Conservation (phyloP, 306 rosid species). For the Leucaena leucocephala region DNA sequence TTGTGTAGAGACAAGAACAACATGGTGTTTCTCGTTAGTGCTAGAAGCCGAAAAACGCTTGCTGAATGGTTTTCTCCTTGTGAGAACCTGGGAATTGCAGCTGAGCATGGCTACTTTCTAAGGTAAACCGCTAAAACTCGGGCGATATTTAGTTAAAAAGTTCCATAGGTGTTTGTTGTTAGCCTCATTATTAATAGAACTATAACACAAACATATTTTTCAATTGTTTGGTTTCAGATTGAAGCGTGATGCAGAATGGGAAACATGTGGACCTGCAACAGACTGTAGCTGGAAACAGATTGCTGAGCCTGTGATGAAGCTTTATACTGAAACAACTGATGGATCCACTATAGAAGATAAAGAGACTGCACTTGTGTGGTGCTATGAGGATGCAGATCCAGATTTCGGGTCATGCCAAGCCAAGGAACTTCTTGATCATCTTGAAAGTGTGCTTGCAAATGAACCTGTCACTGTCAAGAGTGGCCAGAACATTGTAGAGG, state of each 20-base stretch:
- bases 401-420: conserved; percentile 86
- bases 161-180: background rate
- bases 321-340: conserved; percentile 79
- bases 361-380: conserved; percentile 71
- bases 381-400: conserved; percentile 75
- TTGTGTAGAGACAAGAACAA: conserved; percentile 63
- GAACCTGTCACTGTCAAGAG: conserved; percentile 81
- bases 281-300: conserved; percentile 76
- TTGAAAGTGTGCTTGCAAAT: conserved; percentile 79
- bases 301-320: conserved; percentile 77
- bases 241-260: conserved; percentile 65
- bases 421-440: conserved; percentile 82
- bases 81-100: conserved; percentile 67
- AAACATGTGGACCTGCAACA: conserved; percentile 51
- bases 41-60: conserved; percentile 61
- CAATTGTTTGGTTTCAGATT: conserved; percentile 45
- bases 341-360: conserved; percentile 79
- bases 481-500: conserved; percentile 67
- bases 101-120: conserved; percentile 76
- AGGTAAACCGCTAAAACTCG: conserved; percentile 39
- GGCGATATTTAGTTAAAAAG: background rate
- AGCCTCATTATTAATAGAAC: background rate
- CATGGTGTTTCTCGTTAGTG: conserved; percentile 65
- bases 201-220: background rate
- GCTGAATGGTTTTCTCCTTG: conserved; percentile 71